Evolutionary conservation across 2,329 filamentous ascomycete genomes (phyloP).

Genomic region (Ophiostoma quercus): DNA sequence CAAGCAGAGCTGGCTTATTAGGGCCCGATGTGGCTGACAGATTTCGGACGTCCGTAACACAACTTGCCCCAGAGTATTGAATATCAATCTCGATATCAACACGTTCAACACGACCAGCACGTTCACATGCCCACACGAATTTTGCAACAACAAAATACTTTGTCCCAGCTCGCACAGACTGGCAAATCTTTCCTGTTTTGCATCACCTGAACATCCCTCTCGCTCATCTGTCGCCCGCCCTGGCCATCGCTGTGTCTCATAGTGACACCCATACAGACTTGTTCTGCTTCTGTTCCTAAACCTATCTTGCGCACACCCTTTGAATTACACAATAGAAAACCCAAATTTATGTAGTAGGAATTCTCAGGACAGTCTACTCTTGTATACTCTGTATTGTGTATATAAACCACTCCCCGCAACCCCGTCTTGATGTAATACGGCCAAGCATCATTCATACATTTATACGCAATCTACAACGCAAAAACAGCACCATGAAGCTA

Average conservation of each 20-base stretch:
- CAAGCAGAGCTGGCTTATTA: not conserved
- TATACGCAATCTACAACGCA: not conserved
- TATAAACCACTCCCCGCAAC: not conserved
- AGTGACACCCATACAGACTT: not conserved
- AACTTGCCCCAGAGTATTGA: not conserved
- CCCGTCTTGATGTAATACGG: not conserved
- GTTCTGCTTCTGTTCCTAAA: not conserved
- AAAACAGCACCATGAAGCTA: constrained; percentile 24
- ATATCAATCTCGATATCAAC: not conserved
- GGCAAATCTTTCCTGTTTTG: not conserved
- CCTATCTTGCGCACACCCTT: not conserved
- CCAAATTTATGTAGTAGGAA: not conserved
- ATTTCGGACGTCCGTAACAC: not conserved
- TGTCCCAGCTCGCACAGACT: not conserved
- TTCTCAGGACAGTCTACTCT: not conserved
- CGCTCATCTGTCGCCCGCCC: not conserved
- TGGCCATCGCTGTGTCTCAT: not conserved
- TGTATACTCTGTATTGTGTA: not conserved
- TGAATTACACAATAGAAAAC: not conserved
- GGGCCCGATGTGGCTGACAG: not conserved
- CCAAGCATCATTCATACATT: not conserved
- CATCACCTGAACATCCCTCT: not conserved
- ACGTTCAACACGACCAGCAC: not conserved
- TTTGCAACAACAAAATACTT: not conserved
- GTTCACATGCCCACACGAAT: not conserved